Percentiles rank a stretch among this genome's conserved stretches.
phyloP scores from a whole-genome alignment of 495 filamentous ascomycete species.

The Patellaria atrata region DNA sequence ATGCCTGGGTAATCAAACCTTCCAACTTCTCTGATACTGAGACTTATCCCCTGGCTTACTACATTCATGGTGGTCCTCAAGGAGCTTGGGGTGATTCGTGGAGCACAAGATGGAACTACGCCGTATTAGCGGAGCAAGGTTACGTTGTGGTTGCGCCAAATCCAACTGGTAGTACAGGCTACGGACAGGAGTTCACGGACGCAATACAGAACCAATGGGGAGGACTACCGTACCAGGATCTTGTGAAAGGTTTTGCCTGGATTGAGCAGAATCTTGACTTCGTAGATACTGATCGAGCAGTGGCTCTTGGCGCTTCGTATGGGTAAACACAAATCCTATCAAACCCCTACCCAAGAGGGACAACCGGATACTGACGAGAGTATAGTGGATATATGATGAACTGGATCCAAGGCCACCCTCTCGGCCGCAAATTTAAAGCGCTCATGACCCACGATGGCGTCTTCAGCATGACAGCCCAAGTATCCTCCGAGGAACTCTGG shows the following conservation, averaged over 20 bases:
- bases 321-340: constrained; percentile 8
- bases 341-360: not conserved
- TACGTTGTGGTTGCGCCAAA: constrained; percentile 83
- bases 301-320: constrained; percentile 72
- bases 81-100: constrained; percentile 72
- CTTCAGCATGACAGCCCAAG: constrained; percentile 62
- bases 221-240: constrained; percentile 60
- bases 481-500: constrained; percentile 74
- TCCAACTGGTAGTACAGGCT: constrained; percentile 75
- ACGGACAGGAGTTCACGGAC: constrained; percentile 67
- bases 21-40: constrained; percentile 56
- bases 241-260: constrained; percentile 68
- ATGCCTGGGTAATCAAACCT: constrained; percentile 57
- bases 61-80: constrained; percentile 85
- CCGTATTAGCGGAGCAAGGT: constrained; percentile 81
- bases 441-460: constrained; percentile 86
- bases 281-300: constrained; percentile 62
- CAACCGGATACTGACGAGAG: not conserved
- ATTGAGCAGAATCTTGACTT: constrained; percentile 57
- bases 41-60: constrained; percentile 68
- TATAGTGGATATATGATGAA: constrained; percentile 73
- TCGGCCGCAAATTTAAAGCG: constrained; percentile 73
- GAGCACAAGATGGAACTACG: constrained; percentile 85
- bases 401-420: constrained; percentile 55
- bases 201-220: constrained; percentile 69